phyloP scores from a whole-genome alignment of 495 filamentous ascomycete species.

The Neurospora cerealis region DNA sequence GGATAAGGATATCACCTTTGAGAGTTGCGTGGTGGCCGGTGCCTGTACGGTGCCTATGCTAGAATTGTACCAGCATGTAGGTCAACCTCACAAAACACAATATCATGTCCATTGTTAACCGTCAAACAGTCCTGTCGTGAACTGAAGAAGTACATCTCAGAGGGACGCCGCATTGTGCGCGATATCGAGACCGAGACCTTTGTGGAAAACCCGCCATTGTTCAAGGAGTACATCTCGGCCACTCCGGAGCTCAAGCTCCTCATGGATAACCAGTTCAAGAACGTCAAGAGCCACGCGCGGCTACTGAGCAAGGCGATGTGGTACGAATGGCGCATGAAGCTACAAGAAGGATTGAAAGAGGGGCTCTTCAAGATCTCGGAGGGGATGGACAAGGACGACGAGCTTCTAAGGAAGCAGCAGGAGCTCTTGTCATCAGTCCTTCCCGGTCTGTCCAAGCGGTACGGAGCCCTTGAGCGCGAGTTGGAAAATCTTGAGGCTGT shows the following conservation, averaged over 20 bases:
- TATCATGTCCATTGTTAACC: constrained; percentile 20
- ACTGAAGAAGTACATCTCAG: constrained; percentile 86
- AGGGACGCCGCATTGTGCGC: constrained; percentile 75
- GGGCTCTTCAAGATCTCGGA: constrained; percentile 63
- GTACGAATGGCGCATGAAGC: constrained; percentile 95
- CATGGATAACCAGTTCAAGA: constrained; percentile 96
- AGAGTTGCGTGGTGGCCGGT: constrained; percentile 75
- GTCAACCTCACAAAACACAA: constrained; percentile 10
- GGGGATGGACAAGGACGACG: constrained; percentile 68
- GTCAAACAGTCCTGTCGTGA: constrained; percentile 69
- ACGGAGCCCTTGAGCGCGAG: constrained; percentile 49
- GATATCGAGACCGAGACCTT: constrained; percentile 82
- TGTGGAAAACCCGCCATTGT: constrained; percentile 80
- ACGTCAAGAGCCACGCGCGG: constrained; percentile 85
- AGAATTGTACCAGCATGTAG: constrained; percentile 86
- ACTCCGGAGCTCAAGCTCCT: constrained; percentile 68
- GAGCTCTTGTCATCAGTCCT: constrained; percentile 52
- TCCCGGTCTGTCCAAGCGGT: constrained; percentile 50
- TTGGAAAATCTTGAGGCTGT: constrained; percentile 54
- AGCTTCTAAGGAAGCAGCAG: constrained; percentile 56
- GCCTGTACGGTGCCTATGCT: constrained; percentile 88
- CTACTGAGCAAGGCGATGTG: constrained; percentile 87
- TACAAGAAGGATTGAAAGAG: constrained; percentile 73
- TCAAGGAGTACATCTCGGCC: constrained; percentile 85
- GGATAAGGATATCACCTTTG: constrained; percentile 46